Percentiles rank a stretch among this genome's conserved stretches.
phyloP scores from a whole-genome alignment of 495 filamentous ascomycete genomes.

The Penicillium dipodomyicola region DNA sequence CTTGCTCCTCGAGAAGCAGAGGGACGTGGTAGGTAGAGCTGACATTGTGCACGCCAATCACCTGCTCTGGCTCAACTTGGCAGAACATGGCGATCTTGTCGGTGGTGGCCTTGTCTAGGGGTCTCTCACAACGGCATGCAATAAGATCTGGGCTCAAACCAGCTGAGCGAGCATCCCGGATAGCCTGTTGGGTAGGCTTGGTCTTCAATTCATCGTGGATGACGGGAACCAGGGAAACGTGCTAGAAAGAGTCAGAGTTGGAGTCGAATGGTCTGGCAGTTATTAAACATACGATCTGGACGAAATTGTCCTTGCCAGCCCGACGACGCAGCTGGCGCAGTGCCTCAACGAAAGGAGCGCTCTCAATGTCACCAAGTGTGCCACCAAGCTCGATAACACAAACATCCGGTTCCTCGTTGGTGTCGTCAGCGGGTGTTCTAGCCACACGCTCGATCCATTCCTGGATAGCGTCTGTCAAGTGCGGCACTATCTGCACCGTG shows the following conservation, averaged over 20 bases:
- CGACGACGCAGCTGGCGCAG: constrained; percentile 71
- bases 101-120: constrained; percentile 69
- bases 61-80: constrained; percentile 75
- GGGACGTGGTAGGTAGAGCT: constrained; percentile 89
- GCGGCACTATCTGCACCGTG: constrained; percentile 92
- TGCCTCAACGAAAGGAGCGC: constrained; percentile 84
- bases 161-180: constrained; percentile 73
- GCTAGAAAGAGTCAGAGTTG: constrained; percentile 5
- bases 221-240: constrained; percentile 30
- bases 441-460: constrained; percentile 91
- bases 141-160: constrained; percentile 89
- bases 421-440: constrained; percentile 82
- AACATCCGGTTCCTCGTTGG: constrained; percentile 78
- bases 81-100: constrained; percentile 87
- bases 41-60: constrained; percentile 83
- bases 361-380: constrained; percentile 90
- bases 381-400: constrained; percentile 78
- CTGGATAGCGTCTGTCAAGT: constrained; percentile 86
- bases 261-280: constrained; percentile 50
- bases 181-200: constrained; percentile 91
- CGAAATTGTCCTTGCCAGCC: constrained; percentile 75
- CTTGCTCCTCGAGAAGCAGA: constrained; percentile 78
- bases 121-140: constrained; percentile 82
- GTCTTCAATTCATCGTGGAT: constrained; percentile 78
- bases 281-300: constrained; percentile 74